Evolutionary conservation across 2,329 filamentous ascomycete genomes (phyloP).

Genomic region (Ceratocystis cacaofunesta): DNA sequence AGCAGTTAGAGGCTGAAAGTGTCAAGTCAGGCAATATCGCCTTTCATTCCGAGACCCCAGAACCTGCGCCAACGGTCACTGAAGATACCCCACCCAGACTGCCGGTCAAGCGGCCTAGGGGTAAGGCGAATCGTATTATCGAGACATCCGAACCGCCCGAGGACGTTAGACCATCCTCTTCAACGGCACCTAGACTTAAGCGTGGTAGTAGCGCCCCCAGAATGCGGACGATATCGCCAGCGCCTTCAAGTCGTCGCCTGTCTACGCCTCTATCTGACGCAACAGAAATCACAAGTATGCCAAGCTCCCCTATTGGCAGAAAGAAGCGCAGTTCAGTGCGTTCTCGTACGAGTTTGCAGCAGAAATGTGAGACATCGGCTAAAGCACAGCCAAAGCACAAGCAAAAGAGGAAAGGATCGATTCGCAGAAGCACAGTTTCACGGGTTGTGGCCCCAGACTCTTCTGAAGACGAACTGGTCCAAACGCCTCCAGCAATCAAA

Average conservation of each 20-base stretch:
- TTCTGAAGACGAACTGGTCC: constrained; percentile 11
- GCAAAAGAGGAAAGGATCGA: not conserved
- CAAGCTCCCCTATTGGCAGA: not conserved
- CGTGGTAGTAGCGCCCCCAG: not conserved
- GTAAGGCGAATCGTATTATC: constrained; percentile 3
- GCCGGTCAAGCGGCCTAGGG: not conserved
- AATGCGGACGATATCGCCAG: not conserved
- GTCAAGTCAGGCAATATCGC: not conserved
- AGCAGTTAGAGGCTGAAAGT: not conserved
- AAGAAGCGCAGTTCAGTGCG: not conserved
- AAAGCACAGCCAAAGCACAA: not conserved
- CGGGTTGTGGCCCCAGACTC: not conserved
- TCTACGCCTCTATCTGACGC: constrained; percentile 5
- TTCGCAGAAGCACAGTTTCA: constrained; percentile 2
- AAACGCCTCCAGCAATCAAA: not conserved
- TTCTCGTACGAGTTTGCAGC: not conserved
- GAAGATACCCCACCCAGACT: constrained; percentile 6
- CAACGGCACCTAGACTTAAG: not conserved
- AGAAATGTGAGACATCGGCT: not conserved
- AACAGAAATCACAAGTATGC: not conserved
- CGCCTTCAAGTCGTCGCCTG: not conserved
- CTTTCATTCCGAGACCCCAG: not conserved
- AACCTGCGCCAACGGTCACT: not conserved
- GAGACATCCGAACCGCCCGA: constrained; percentile 6
- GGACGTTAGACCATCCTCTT: not conserved